Evolutionary conservation across 2,329 filamentous ascomycete species (phyloP).

Genomic region (Penicillium expansum): DNA sequence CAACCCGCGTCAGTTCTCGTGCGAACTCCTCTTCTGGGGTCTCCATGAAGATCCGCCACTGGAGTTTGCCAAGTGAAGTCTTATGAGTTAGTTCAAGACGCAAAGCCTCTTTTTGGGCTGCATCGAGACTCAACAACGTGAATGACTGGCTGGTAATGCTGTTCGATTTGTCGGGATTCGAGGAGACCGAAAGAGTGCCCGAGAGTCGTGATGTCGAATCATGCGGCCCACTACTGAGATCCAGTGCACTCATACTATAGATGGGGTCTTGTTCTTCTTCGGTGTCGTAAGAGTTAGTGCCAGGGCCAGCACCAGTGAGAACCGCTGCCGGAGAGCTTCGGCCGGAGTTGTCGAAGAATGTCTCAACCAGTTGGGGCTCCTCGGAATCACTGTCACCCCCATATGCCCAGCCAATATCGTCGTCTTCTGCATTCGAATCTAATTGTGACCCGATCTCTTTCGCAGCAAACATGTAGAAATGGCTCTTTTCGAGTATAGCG

Average conservation of each 20-base stretch:
- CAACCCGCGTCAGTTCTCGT: constrained; percentile 87
- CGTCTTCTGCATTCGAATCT: constrained; percentile 75
- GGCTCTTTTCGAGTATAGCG: constrained; percentile 66
- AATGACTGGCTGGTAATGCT: constrained; percentile 45
- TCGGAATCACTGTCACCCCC: constrained; percentile 62
- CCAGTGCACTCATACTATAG: constrained; percentile 39
- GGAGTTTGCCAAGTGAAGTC: constrained; percentile 72
- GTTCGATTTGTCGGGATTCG: constrained; percentile 39
- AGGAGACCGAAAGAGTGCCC: constrained; percentile 39
- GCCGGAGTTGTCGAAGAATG: constrained; percentile 41
- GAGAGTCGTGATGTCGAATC: constrained; percentile 41
- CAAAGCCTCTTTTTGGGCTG: constrained; percentile 75
- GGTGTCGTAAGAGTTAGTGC: constrained; percentile 20
- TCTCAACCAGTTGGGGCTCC: constrained; percentile 42
- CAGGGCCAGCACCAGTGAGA: constrained; percentile 20
- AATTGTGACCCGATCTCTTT: constrained; percentile 81
- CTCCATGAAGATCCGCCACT: constrained; percentile 89
- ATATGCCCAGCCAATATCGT: constrained; percentile 90
- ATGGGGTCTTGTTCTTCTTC: constrained; percentile 39
- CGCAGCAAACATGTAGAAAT: constrained; percentile 79
- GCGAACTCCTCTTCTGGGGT: constrained; percentile 81
- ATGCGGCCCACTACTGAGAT: constrained; percentile 40
- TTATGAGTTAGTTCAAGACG: constrained; percentile 67
- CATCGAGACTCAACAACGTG: constrained; percentile 53
- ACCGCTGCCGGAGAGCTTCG: constrained; percentile 41